phyloP scores from a whole-genome alignment of 192 early-diverging fungal genomes.

The Kickxella alabastrina region DNA sequence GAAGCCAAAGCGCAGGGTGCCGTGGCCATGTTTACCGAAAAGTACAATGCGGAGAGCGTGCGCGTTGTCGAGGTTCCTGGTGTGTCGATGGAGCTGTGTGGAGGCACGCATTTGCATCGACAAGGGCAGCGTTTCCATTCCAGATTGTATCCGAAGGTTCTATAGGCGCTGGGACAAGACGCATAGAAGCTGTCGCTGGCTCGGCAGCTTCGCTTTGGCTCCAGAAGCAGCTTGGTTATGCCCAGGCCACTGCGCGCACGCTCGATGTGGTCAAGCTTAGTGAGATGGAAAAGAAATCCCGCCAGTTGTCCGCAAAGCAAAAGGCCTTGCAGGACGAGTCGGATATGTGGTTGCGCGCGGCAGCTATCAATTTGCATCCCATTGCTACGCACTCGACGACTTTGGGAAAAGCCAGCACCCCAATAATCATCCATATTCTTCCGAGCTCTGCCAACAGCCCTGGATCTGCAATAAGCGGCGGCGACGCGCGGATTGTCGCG shows the following conservation, averaged over 20 bases:
- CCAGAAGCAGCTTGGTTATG: conserved; percentile 63
- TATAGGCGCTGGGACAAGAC: conserved; percentile 93
- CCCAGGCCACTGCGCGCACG: conserved; percentile 55
- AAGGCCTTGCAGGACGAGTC: conserved; percentile 13
- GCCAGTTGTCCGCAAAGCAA: conserved; percentile 11
- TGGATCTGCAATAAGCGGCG: not conserved
- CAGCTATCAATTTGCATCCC: conserved; percentile 17
- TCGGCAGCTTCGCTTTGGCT: conserved; percentile 70
- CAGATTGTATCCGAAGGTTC: conserved; percentile 80
- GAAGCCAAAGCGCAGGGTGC: conserved; percentile 81
- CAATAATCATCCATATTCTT: conserved; percentile 24
- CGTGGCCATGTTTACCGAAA: conserved; percentile 90
- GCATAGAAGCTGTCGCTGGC: conserved; percentile 93
- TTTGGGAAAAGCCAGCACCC: conserved; percentile 12
- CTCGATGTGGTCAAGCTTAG: conserved; percentile 60
- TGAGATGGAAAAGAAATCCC: conserved; percentile 56
- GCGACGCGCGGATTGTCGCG: conserved; percentile 23
- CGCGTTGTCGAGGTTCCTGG: conserved; percentile 82
- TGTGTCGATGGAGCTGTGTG: conserved; percentile 92
- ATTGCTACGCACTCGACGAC: conserved; percentile 25
- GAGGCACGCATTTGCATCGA: conserved; percentile 93
- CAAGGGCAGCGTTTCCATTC: conserved; percentile 83
- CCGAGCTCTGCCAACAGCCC: not conserved
- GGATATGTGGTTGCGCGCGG: conserved; percentile 27
- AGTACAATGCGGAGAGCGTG: conserved; percentile 89